Base-by-base conservation (phyloP, 176 grass and related monocot species). In the Miscanthus lutarioriparius region DNA sequence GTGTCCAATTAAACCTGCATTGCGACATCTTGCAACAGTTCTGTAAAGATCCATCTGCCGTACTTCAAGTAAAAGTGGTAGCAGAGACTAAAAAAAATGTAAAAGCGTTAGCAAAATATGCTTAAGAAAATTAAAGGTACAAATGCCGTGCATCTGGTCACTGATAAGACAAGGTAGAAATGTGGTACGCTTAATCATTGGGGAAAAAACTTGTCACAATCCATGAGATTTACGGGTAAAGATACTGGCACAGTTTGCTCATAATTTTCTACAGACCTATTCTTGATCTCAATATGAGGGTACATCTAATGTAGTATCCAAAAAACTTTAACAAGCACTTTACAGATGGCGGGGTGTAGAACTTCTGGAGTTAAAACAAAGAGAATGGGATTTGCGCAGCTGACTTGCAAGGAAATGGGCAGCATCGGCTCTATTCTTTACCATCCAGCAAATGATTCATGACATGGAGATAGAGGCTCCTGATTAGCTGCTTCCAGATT, bases 401-500 rank as follows among this genome's bases (percentile, higher is more conserved):
- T 83, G 49, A 80, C 23, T 76, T 70, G 75, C 1, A 30, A 78
- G 15, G 30, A 43, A 32, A 69, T 35, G n/a, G 69, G 13, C 48
- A 86, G 40, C 76, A 76, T 63, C 23, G 3, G 67, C 63, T 75
- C 80, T 87, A 38, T 70, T 65, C 41, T 70, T 87, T 80, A 76
- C 40, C 85, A 54, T 84, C 76, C 62, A 76, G 70, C 63, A 77
- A 76, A 76, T 81, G 87, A 38, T 76, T 32, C 82, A 70, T 58
- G 20, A 58, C 20, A 53, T 23, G n/a, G 76, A 58, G 14, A 76
- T 53, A 10, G 63, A 26, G 10, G 59, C 72, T 72, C 67, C 75
- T 86, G 75, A 86, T 90, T 94, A 92, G 83, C 93, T 85, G 83
- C 95, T 88, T 91, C 93, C 91, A 11, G 93, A 91, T 78, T 94